phyloP scores from a whole-genome alignment of 805 yeast species.

The Candida insectorum region DNA sequence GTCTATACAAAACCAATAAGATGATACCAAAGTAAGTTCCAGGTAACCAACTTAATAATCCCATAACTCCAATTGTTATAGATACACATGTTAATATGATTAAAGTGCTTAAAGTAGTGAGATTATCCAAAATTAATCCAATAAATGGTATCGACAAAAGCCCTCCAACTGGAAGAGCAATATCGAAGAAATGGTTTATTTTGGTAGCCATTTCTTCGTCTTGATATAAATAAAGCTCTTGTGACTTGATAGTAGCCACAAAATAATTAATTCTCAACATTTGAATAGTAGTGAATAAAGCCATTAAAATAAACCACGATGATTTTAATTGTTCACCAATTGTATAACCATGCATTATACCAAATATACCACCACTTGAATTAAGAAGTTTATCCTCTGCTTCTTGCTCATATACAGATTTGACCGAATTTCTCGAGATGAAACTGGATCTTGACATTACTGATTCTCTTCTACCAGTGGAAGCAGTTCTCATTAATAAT shows the following conservation, averaged over 20 bases:
- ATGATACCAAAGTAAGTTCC: slow-evolving; percentile 69
- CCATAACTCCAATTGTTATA: slow-evolving; percentile 64
- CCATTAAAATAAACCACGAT: slow-evolving; percentile 78
- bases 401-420: slow-evolving; percentile 63
- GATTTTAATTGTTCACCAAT: slow-evolving; percentile 50
- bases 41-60: slow-evolving; percentile 53
- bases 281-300: slow-evolving; percentile 76
- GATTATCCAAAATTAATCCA: slow-evolving; percentile 74
- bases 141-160: slow-evolving; percentile 81
- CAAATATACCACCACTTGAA: slow-evolving; percentile 68
- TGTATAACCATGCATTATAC: slow-evolving; percentile 67
- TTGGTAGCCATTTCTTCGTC: slow-evolving; percentile 48
- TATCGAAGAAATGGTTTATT: slow-evolving; percentile 74
- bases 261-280: slow-evolving; percentile 92
- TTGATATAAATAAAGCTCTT: slow-evolving; percentile 65
- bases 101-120: slow-evolving; percentile 59
- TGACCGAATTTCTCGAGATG: slow-evolving; percentile 37
- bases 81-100: slow-evolving; percentile 53
- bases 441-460: slow-evolving; percentile 28
- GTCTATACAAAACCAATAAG: slow-evolving; percentile 77
- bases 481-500: slow-evolving; percentile 32
- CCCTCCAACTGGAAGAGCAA: slow-evolving; percentile 88
- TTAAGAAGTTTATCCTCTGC: slow-evolving; percentile 54
- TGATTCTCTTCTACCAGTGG: slow-evolving; percentile 22
- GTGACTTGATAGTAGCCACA: slow-evolving; percentile 84